Evolutionary conservation across 306 rosid species (phyloP).

Genomic region (Dryas alaskensis): DNA sequence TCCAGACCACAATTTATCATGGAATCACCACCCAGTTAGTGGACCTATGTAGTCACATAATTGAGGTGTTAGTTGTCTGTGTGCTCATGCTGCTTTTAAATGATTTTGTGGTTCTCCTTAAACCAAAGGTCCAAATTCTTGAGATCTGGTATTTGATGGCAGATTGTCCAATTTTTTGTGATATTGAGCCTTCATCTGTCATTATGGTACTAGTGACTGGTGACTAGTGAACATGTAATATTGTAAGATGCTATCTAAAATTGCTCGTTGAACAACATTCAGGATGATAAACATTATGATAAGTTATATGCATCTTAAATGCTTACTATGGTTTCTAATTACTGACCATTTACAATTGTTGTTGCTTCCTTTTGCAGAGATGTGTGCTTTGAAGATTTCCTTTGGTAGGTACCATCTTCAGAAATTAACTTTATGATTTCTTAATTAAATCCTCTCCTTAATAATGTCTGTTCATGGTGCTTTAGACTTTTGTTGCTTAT

Average conservation of each 20-base stretch:
- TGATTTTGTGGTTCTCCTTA: not conserved
- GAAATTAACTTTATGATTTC: conserved; percentile 17
- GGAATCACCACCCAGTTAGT: not conserved
- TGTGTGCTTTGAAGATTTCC: conserved; percentile 89
- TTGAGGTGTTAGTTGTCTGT: not conserved
- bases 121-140: not conserved
- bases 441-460: conserved; percentile 12
- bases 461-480: conserved; percentile 3
- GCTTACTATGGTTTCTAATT: not conserved
- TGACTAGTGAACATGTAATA: not conserved
- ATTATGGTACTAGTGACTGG: conserved; percentile 3
- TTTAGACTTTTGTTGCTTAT: conserved; percentile 33
- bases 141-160: not conserved
- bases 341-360: conserved; percentile 13
- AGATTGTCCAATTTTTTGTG: not conserved
- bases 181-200: not conserved
- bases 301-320: not conserved
- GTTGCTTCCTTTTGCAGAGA: conserved; percentile 56
- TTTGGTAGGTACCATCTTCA: conserved; percentile 60
- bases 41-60: not conserved
- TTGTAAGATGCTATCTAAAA: not conserved
- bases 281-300: conserved; percentile 1
- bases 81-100: not conserved
- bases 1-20: not conserved
- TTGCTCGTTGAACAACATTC: not conserved